Evolutionary conservation across 192 early-diverging fungal species (phyloP).

Genomic region (Rhizoclosmatium globosum): DNA sequence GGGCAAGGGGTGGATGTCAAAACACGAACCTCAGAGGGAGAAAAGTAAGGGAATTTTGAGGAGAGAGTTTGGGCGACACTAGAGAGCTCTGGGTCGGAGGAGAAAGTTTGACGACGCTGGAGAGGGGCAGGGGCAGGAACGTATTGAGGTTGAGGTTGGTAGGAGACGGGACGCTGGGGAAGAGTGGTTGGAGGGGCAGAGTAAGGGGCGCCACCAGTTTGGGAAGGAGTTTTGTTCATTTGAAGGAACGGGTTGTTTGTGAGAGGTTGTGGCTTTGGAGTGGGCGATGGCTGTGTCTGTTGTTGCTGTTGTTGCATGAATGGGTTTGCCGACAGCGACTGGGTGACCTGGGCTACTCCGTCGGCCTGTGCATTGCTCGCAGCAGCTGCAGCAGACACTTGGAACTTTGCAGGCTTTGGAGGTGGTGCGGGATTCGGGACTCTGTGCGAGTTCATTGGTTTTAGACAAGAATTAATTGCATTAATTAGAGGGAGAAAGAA

Average conservation of each 20-base stretch:
- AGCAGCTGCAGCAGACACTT: not conserved
- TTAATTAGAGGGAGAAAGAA: too few species aligned
- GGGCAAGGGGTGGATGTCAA: not conserved
- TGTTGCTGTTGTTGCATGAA: slow-evolving; percentile 29
- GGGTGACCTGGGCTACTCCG: not conserved
- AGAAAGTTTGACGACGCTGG: not conserved
- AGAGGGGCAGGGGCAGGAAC: slow-evolving; percentile 37
- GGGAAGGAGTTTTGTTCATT: not conserved
- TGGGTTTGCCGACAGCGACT: slow-evolving; percentile 28
- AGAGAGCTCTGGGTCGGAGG: slow-evolving; percentile 27
- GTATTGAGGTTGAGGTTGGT: slow-evolving; percentile 21
- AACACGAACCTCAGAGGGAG: slow-evolving; percentile 50
- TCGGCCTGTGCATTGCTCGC: slow-evolving; percentile 9
- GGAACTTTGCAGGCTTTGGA: slow-evolving; percentile 40
- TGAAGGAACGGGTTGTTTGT: not conserved
- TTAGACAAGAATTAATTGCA: not conserved
- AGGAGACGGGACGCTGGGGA: not conserved
- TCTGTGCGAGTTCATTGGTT: slow-evolving; percentile 5
- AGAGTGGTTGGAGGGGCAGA: slow-evolving; percentile 15
- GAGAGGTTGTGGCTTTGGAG: not conserved
- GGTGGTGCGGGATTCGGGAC: slow-evolving; percentile 29
- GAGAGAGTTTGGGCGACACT: slow-evolving; percentile 51
- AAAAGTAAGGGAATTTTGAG: slow-evolving; percentile 57
- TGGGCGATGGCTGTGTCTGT: not conserved
- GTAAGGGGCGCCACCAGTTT: not conserved